Evolutionary conservation across 108 stramenopile species (phyloP).

Genomic region (Mediolabrus comicus): DNA sequence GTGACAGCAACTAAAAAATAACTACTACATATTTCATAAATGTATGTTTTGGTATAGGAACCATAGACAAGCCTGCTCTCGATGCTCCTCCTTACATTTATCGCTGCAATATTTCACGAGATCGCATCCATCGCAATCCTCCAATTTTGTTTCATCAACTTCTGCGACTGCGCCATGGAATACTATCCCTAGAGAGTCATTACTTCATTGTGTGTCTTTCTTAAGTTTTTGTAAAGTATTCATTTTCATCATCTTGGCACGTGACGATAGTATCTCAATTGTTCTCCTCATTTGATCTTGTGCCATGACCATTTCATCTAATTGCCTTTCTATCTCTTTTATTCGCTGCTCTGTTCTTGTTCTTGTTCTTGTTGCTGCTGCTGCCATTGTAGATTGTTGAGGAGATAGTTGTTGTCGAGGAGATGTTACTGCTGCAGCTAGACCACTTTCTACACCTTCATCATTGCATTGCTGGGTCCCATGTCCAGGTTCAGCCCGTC

Average conservation of each 20-base stretch:
- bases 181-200: too few relatives aligned
- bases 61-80: too few relatives aligned
- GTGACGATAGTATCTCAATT: background rate
- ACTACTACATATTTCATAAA: too few relatives aligned
- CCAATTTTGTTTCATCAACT: background rate
- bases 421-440: too few relatives aligned
- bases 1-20: too few relatives aligned
- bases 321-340: background rate
- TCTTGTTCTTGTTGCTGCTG: too few relatives aligned
- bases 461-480: background rate
- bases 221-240: background rate
- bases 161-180: background rate
- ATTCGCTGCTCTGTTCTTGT: background rate
- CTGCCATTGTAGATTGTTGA: background rate
- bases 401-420: background rate
- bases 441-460: background rate
- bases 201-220: too few relatives aligned
- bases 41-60: too few relatives aligned
- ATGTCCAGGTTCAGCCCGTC: constrained; percentile 49
- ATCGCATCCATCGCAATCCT: too few relatives aligned
- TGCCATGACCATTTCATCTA: constrained; percentile 14
- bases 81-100: too few relatives aligned
- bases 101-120: too few relatives aligned
- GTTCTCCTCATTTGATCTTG: constrained; percentile 14
- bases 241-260: background rate